Percentiles rank a stretch among this genome's conserved stretches.
These are phyloP conservation scores for Oryza meridionalis DNA, from an alignment of 176 grass and related monocot genomes.

Conservation along the genomic window DNA sequence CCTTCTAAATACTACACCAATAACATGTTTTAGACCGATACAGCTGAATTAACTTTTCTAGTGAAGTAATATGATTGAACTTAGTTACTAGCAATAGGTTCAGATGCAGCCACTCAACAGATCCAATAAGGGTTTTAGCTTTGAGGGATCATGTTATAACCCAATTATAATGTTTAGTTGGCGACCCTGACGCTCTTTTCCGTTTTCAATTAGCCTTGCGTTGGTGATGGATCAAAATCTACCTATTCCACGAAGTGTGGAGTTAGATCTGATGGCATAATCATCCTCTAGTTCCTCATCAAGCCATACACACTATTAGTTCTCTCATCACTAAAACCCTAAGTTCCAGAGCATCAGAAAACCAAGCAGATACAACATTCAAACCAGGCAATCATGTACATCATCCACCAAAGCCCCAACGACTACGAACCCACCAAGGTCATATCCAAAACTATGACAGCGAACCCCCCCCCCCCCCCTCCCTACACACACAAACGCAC, in stretches of 20 bases:
- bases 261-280: not conserved
- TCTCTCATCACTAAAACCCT: conserved; percentile 8
- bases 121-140: not conserved
- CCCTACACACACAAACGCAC: not conserved
- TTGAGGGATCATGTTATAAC: not conserved
- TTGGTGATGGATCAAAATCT: not conserved
- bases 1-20: not conserved
- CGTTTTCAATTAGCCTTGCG: not conserved
- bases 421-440: not conserved
- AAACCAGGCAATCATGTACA: not conserved
- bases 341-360: conserved; percentile 16
- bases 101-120: not conserved
- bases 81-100: not conserved
- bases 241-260: not conserved
- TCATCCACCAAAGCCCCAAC: not conserved
- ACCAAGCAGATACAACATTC: conserved; percentile 23
- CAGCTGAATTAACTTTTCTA: conserved; percentile 29
- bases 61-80: conserved; percentile 9
- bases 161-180: not conserved
- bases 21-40: not conserved
- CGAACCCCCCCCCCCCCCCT: too few species aligned
- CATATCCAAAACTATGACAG: conserved; percentile 2
- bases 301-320: not conserved
- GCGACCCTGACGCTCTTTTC: not conserved
- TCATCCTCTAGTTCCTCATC: not conserved